Base-by-base conservation (phyloP, 1,284 basidiomycete species). In the Phylloporus sp. region DNA sequence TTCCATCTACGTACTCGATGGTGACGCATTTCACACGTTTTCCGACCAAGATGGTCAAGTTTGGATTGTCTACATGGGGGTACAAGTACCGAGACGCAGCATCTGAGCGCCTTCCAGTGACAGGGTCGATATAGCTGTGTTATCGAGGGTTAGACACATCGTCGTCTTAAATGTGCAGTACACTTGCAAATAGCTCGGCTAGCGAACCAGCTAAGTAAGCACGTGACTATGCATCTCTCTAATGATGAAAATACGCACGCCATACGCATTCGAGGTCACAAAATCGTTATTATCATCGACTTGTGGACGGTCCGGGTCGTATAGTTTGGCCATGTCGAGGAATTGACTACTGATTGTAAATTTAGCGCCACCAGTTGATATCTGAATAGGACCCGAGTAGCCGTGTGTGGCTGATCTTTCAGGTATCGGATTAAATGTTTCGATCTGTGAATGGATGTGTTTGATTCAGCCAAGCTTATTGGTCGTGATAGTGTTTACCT, bases 31-130 rank as follows among this genome's bases (percentile, higher is more conserved):
- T 81, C 17, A 87, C 86, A 3, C 82, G 80, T 60, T 80, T 82
- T 12, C 80, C 78, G 12, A 75, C 76, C 5, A 81, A 37, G 23
- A 88, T 79, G 8, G 75, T 74, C 12, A 88, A 66, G 61, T 86
- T 87, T 32, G 80, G 77, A 63, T 83, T 83, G n/a, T 77, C 70
- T 4, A 74, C 68, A 62, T 87, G 83, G 49, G 85, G 85, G 72
- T 91, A 91, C 19, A 91, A 77, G 68, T 86, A 89, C 70, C 83
- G 68, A 70, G 90, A 88, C 2, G 90, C 84, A 5, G 85, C 74
- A 71, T 91, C 89, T 0, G 85, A 90, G 15, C 90, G 86, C 59
- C 73, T 84, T 37, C 90, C 90, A 0, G 84, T 88, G 32, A 79
- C 71, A 0, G 71, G 75, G 66, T 88, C 82, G n/a, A 90, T 82